Conservation (phyloP, 306 rosid species). For the Neltuma alba region DNA sequence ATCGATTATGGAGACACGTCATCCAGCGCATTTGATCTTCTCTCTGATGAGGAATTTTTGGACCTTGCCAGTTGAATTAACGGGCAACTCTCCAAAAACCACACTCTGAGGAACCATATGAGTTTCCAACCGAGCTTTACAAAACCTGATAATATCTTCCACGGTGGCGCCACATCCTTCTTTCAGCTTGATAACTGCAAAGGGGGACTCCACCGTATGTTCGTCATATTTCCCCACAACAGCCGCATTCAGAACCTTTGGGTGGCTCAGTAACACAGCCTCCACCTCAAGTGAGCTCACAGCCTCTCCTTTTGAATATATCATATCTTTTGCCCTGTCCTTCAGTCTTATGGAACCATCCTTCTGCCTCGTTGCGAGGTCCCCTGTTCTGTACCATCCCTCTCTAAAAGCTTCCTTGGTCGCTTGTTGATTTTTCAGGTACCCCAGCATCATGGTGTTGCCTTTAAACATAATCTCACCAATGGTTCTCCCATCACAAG, state of each 20-base stretch:
- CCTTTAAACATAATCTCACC: constrained; percentile 86
- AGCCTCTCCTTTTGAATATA: constrained; percentile 39
- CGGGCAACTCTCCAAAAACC: constrained; percentile 73
- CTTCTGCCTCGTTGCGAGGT: constrained; percentile 53
- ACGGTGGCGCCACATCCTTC: constrained; percentile 46
- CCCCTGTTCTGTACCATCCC: constrained; percentile 88
- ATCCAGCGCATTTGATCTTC: constrained; percentile 38
- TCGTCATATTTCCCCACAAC: constrained; percentile 63
- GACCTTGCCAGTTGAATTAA: constrained; percentile 80
- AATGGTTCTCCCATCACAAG: constrained; percentile 66
- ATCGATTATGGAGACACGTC: constrained; percentile 10
- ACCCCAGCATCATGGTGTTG: constrained; percentile 67
- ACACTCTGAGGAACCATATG: constrained; percentile 73
- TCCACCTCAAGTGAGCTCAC: constrained; percentile 79
- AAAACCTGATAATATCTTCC: constrained; percentile 59
- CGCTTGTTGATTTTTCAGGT: constrained; percentile 52
- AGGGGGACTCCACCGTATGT: constrained; percentile 39
- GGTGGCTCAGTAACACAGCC: constrained; percentile 69
- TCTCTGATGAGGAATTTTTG: constrained; percentile 72
- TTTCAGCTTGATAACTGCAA: constrained; percentile 66
- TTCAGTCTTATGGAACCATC: constrained; percentile 69
- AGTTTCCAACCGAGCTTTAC: constrained; percentile 53
- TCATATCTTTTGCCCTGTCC: constrained; percentile 70
- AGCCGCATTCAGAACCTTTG: constrained; percentile 68
- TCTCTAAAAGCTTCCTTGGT: constrained; percentile 54